A percentile compares a stretch with the other conserved stretches of the same genome.
Conservation (phyloP, 192 early-diverging fungal genomes). For the Gamsiella multidivaricata region DNA sequence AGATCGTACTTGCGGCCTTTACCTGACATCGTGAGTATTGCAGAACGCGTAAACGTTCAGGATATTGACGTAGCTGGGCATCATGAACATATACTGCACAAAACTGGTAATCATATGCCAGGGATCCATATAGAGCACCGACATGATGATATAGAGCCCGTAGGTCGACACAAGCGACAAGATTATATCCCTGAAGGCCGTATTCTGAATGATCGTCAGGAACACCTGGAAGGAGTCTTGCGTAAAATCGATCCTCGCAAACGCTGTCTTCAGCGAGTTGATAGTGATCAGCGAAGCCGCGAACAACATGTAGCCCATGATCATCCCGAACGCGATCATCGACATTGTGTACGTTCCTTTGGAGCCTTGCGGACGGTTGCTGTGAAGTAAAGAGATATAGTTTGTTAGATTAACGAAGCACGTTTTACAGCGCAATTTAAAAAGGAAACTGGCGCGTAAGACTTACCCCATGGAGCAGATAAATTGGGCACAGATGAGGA, state of each 20-base stretch:
- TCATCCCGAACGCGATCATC: slow-evolving; percentile 58
- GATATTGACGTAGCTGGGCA: slow-evolving; percentile 85
- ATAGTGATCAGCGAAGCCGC: slow-evolving; percentile 62
- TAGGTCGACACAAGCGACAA: slow-evolving; percentile 73
- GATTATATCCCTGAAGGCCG: slow-evolving; percentile 64
- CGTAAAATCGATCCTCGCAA: slow-evolving; percentile 45
- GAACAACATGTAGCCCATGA: slow-evolving; percentile 70
- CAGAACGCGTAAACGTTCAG: slow-evolving; percentile 86
- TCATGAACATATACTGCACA: slow-evolving; percentile 76
- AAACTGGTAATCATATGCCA: slow-evolving; percentile 84
- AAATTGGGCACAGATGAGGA: slow-evolving; percentile 59
- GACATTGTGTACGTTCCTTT: slow-evolving; percentile 66
- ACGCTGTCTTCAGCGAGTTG: slow-evolving; percentile 48
- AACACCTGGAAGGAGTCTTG: slow-evolving; percentile 49
- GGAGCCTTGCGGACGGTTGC: slow-evolving; percentile 78
- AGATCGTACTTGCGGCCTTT: neutral
- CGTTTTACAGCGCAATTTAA: no score
- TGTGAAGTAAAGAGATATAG: slow-evolving; percentile 3
- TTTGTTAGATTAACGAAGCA: no score
- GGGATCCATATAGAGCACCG: slow-evolving; percentile 75
- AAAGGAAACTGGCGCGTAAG: no score
- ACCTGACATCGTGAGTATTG: slow-evolving; percentile 86
- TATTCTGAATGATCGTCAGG: slow-evolving; percentile 48
- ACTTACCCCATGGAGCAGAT: slow-evolving; percentile 65
- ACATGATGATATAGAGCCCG: slow-evolving; percentile 73